Evolutionary conservation across 495 filamentous ascomycete genomes (phyloP), one percentile per base, ranked within the genome.

Genomic region (Cudoniella acicularis): DNA sequence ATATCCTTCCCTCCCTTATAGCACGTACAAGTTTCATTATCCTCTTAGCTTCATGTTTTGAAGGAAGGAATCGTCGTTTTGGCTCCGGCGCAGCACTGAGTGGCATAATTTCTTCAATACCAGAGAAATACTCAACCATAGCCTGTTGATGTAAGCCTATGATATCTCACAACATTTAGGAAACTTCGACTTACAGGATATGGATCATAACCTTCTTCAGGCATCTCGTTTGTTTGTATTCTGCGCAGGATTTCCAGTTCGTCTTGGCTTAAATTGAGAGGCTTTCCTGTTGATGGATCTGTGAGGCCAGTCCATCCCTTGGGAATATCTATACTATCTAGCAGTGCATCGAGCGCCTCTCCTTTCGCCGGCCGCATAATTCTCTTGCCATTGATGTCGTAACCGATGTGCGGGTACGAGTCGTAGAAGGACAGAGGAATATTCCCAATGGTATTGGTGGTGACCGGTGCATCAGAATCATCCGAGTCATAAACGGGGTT

Each of bases 1-100:
- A 76, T 56, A 98, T 98, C 26, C 91, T 85, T 27, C 95, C 95
- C 73, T 98, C 93, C 43, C 87, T 81, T 59, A 98, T 98, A 21
- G 94, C 94, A 69, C 89, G 91, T 41, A 97, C 94, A 63, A 98
- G 87, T 77, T 98, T 98, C 92, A 97, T 96, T 49, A 98, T 83
- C 59, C 92, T 81, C 81, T 96, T 97, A 17, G 90, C 87, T 75
- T 98, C 94, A 66, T 98, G 91, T 74, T 96, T 97, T n/a, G 95
- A 98, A 10, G 95, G 94, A 16, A 98, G 76, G 69, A 97, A 98
- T 64, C 94, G 87, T 46, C 93, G 82, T 75, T 98, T 98, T 3
- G 94, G 94, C 67, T 98, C 94, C 40, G 94, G 94, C 3, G 92
- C 93, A 43, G 91, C 85, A 71, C 91, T 96, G 52, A 98, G 73